Evolutionary conservation across 2,329 filamentous ascomycete species (phyloP).

Genomic region (Colletotrichum sp.): DNA sequence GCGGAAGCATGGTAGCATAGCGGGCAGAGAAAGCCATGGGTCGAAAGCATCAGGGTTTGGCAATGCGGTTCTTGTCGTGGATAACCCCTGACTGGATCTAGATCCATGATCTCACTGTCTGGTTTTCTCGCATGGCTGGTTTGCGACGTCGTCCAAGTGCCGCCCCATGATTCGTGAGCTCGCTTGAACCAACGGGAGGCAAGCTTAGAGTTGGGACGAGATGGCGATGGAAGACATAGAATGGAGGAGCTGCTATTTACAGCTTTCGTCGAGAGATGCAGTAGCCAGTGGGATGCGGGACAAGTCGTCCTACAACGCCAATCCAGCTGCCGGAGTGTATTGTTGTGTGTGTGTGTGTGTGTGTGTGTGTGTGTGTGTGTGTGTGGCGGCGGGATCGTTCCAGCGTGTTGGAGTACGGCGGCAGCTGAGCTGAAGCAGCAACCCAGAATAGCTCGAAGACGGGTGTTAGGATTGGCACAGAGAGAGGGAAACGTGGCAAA

Average conservation of each 20-base stretch:
- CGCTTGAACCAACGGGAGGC: not conserved
- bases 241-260: not conserved
- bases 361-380: too few species aligned
- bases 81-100: not conserved
- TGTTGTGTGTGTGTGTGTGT: not conserved
- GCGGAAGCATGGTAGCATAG: not conserved
- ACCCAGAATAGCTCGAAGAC: not conserved
- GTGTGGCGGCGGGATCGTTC: not conserved
- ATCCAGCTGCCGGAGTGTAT: not conserved
- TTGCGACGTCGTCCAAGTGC: slow-evolving; percentile 12
- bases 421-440: not conserved
- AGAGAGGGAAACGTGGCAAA: not conserved
- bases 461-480: not conserved
- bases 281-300: not conserved
- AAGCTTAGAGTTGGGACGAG: not conserved
- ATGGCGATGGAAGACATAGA: not conserved
- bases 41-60: not conserved
- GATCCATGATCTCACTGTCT: slow-evolving; percentile 7
- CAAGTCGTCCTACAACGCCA: not conserved
- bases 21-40: not conserved
- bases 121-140: not conserved
- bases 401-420: not conserved
- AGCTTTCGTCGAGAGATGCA: not conserved
- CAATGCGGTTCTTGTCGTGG: not conserved
- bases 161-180: slow-evolving; percentile 8